Evolutionary conservation across 2,329 filamentous ascomycete species (phyloP).

Genomic region (Emmonsiellopsis sp.): DNA sequence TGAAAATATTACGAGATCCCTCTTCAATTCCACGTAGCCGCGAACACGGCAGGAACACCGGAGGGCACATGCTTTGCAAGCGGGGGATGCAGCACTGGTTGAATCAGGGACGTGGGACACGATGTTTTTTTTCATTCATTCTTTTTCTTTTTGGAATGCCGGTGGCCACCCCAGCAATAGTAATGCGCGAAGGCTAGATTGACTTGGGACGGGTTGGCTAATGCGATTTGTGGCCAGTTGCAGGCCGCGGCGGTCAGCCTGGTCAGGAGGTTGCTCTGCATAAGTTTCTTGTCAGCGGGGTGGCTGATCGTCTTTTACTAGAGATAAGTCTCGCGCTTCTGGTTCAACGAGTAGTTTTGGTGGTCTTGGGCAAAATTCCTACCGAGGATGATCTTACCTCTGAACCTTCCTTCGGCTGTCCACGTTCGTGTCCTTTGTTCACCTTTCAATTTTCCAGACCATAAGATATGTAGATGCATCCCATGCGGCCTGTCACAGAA

Average conservation of each 20-base stretch:
- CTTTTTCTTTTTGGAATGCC: not conserved
- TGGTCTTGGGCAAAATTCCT: not conserved
- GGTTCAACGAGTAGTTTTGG: not conserved
- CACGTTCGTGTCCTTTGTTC: not conserved
- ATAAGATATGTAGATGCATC: not conserved
- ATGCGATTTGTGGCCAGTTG: not conserved
- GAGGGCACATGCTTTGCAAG: too few species aligned
- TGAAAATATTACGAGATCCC: too few species aligned
- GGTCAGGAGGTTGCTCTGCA: not conserved
- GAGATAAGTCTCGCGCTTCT: not conserved
- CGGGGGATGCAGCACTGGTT: too few species aligned
- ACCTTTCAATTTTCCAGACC: not conserved
- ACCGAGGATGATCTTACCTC: not conserved
- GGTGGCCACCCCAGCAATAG: not conserved
- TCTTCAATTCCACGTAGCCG: too few species aligned
- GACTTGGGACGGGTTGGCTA: not conserved
- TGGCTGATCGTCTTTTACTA: not conserved
- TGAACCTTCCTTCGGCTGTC: not conserved
- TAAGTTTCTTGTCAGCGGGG: not conserved
- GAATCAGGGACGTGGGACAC: too few species aligned
- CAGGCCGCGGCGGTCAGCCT: not conserved
- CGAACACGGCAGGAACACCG: too few species aligned
- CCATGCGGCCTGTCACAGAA: slow-evolving; percentile 1
- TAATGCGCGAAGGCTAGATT: not conserved
- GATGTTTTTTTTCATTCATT: not conserved